Percentiles rank a stretch among this genome's conserved stretches.
phyloP scores from a whole-genome alignment of 176 grass and related monocot genomes.

The Otatea glauca region DNA sequence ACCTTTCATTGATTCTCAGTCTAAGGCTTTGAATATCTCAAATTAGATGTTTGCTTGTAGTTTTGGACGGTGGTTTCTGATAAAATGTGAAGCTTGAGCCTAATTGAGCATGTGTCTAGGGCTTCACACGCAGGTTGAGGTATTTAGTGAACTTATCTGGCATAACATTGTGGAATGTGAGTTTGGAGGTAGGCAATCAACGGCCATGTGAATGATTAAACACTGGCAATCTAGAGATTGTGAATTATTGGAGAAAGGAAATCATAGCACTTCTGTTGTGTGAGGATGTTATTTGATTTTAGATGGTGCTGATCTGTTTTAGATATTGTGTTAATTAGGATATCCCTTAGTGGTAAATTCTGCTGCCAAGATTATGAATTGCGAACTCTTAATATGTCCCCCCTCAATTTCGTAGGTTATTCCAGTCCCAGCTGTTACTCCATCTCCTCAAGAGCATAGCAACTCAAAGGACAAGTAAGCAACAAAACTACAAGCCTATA shows the following conservation, averaged over 20 bases:
- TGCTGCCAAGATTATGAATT: constrained; percentile 4
- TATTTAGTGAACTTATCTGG: constrained; percentile 6
- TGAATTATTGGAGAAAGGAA: neutral
- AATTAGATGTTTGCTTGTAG: neutral
- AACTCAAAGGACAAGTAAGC: constrained; percentile 64
- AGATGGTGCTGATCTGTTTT: neutral
- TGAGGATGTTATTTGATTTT: constrained; percentile 2
- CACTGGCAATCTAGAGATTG: neutral
- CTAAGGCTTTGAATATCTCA: neutral
- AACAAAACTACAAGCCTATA: neutral
- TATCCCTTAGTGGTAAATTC: neutral
- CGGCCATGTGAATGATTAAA: neutral
- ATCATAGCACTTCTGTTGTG: neutral
- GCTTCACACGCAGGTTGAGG: neutral
- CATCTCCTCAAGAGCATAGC: constrained; percentile 42
- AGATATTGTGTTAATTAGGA: constrained; percentile 26
- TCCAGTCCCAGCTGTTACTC: constrained; percentile 27
- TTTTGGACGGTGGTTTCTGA: neutral
- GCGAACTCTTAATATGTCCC: neutral
- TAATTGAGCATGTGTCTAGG: neutral
- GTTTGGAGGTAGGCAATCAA: neutral
- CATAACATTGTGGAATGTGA: neutral
- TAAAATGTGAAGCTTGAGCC: neutral
- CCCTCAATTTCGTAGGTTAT: constrained; percentile 37
- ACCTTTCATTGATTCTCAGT: neutral